Evolutionary conservation across 2,329 filamentous ascomycete genomes (phyloP), one percentile per base, ranked within the genome.

Genomic region (Cordyceps tenuipes): DNA sequence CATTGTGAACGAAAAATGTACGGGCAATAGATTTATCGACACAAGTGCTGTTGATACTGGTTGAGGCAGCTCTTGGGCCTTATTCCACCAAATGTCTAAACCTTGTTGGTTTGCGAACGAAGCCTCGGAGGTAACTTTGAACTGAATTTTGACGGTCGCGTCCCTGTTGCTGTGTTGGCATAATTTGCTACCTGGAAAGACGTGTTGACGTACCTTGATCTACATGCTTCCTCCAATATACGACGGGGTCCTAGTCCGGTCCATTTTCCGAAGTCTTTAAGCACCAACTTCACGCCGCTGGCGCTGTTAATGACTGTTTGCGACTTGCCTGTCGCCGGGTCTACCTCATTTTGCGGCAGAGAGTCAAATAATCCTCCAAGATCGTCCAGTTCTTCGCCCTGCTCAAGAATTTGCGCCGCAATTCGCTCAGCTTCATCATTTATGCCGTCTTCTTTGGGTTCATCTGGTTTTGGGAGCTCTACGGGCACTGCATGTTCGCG

Each of bases 221-320:
- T 87, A 70, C 92, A 95, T n/a, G 90, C 84, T 71, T 97, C 92
- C 71, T 97, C 91, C 13, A 97, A 75, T 31, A 90, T 80, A 64
- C 88, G 82, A 63, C 85, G 83, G 17, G 93, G 92, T 66, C 78
- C 89, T 34, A 96, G 74, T 8, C 93, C 92, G 15, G 83, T 82
- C 77, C 85, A 86, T 71, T 90, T 91, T 1, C 90, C 91, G 78
- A 97, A 97, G 67, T 97, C 88, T 48, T 89, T 81, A 53, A 96
- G 81, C 1, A 77, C 80, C 4, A 91, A 73, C 60, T 81, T 84
- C 6, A 76, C 70, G 1, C 83, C 80, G 64, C 82, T 72, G 59
- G 75, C 65, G 51, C 77, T 75, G 66, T 79, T 83, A 48, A 84
- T 75, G 46, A 82, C 79, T 0, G 78, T 86, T 43, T 73, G 78